A percentile compares a stretch with the other conserved stretches of the same genome.
These are phyloP conservation scores for Stachybotrys chlorohalonatus DNA, from an alignment of 2,329 filamentous ascomycete genomes.

Conservation along the genomic window DNA sequence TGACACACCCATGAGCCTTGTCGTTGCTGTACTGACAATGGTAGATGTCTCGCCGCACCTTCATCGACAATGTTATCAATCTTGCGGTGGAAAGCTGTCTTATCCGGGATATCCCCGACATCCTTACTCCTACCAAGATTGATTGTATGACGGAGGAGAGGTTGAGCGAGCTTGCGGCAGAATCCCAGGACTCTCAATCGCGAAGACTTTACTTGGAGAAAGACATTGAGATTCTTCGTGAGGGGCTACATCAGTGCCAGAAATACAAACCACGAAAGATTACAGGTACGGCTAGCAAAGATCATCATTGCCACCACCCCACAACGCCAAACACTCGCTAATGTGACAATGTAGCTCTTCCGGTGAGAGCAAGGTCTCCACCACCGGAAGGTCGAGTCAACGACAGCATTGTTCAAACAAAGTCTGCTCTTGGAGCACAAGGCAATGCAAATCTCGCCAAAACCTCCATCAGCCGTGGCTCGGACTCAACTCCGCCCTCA, in stretches of 20 bases:
- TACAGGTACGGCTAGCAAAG: not conserved
- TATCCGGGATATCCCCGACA: constrained; percentile 26
- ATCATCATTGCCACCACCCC: not conserved
- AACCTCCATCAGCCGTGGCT: no score
- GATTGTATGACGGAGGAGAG: constrained; percentile 20
- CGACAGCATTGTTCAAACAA: no score
- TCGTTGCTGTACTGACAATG: not conserved
- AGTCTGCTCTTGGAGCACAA: no score
- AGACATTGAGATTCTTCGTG: not conserved
- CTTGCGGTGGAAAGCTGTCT: constrained; percentile 40
- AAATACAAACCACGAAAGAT: not conserved
- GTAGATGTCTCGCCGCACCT: constrained; percentile 31
- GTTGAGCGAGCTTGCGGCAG: constrained; percentile 15
- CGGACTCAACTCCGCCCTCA: no score
- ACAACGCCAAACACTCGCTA: no score
- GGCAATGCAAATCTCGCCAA: no score
- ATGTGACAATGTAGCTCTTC: no score
- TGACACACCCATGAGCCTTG: constrained; percentile 6
- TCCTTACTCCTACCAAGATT: constrained; percentile 30
- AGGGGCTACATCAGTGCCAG: not conserved
- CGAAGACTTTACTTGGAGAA: not conserved
- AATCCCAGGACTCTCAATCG: not conserved
- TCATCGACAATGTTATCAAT: constrained; percentile 38
- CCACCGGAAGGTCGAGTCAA: no score
- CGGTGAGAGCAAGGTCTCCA: no score